Base-by-base conservation (phyloP, 2,329 filamentous ascomycete genomes). In the Colletotrichum melonis region DNA sequence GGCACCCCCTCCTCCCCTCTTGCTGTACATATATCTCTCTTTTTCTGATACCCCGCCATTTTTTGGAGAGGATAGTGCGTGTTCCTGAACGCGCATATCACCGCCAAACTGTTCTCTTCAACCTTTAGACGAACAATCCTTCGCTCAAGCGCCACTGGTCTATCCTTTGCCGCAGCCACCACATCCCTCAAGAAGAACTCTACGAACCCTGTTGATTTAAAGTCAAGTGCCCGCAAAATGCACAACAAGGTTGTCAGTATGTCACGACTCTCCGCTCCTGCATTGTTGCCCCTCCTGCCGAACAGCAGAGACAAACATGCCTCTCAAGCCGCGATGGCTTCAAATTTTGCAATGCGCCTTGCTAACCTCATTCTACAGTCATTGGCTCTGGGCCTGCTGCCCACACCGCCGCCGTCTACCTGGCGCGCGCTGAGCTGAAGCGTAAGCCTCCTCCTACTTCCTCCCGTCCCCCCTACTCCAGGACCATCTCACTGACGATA, bases 391-490 rank as follows among this genome's bases (percentile, higher is more conserved):
- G 97, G 87, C 97, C 97, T 76, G 97, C 95, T 78, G 97, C 95
- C 85, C 97, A 99, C 87, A 99, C 97, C 59, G 97, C 97, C 75
- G 97, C 97, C 83, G 92, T 99, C 82, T 99, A 99, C 86, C 92
- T 98, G 79, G 93, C 95, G 60, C 93, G 97, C 82, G 97, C 97
- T 74, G 96, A 99, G 83, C 86, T 99, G 82, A 94, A 97, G 85
- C 97, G 89, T 92, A 80, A 82, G 88, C 84, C 30, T 57, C 22
- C 26, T 26, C 84, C 19, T 57, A 22, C 16, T 12, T 12, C 4
- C 22, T 42, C 28, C 7, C 22, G 14, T 46, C 7, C 38, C 4
- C 16, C 14, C n/a, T 22, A 22, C 8, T 38, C 9, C 22, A 19
- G 16, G 46, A 46, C 28, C 55, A 16, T 38, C 49, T 9, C 35